Conservation (phyloP, 2,329 filamentous ascomycete species). For the Colletotrichum scovillei region DNA sequence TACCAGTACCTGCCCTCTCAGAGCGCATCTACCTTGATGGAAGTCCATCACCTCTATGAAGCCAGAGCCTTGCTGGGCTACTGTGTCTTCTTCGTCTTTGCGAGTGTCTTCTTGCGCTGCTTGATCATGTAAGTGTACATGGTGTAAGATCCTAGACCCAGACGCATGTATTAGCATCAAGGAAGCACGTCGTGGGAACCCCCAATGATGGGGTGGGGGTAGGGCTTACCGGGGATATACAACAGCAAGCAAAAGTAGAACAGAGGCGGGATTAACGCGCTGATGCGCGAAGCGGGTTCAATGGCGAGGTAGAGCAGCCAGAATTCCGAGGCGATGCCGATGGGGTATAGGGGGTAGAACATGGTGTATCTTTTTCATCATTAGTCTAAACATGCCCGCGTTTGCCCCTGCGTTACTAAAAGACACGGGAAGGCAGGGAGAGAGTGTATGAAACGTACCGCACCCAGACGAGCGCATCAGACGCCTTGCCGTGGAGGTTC, state of each 20-base stretch:
- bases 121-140: conserved; percentile 95
- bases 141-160: conserved; percentile 68
- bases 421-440: too few relatives aligned
- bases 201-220: neutral
- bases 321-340: conserved; percentile 91
- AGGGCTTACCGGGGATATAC: conserved; percentile 80
- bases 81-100: conserved; percentile 47
- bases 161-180: neutral
- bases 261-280: conserved; percentile 64
- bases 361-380: conserved; percentile 73
- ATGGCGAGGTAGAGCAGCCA: conserved; percentile 80
- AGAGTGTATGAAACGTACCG: conserved; percentile 48
- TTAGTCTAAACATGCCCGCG: too few relatives aligned
- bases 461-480: conserved; percentile 78
- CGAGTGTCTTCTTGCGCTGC: conserved; percentile 84
- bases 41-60: neutral
- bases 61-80: neutral
- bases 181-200: too few relatives aligned
- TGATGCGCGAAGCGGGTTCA: conserved; percentile 62
- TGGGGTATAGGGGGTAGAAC: conserved; percentile 91
- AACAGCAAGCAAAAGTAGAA: conserved; percentile 75
- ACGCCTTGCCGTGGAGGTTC: conserved; percentile 72
- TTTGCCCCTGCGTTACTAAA: too few relatives aligned
- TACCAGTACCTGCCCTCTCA: too few relatives aligned
- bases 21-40: too few relatives aligned